Conservation (phyloP, 2,329 filamentous ascomycete species). For the Truncatella angustata region DNA sequence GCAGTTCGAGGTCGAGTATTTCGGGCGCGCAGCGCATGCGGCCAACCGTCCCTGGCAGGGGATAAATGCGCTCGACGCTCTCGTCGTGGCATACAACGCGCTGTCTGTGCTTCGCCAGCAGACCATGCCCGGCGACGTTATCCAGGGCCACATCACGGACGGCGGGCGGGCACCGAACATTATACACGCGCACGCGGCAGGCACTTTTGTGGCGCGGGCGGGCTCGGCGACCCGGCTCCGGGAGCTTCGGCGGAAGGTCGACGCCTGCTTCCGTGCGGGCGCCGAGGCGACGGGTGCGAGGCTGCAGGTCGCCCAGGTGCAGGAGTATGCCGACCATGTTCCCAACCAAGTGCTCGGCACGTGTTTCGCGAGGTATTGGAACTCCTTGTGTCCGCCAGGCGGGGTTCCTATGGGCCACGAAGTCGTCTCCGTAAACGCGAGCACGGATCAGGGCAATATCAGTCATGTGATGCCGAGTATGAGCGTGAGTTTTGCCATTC, state of each 20-base stretch:
- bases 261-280: constrained; percentile 46
- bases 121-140: constrained; percentile 47
- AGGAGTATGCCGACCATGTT: constrained; percentile 53
- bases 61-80: constrained; percentile 57
- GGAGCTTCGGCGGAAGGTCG: constrained; percentile 40
- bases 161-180: constrained; percentile 55
- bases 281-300: constrained; percentile 49
- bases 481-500: constrained; percentile 50
- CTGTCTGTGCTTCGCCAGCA: constrained; percentile 56
- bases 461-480: constrained; percentile 57
- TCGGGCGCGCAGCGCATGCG: constrained; percentile 55
- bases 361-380: constrained; percentile 45
- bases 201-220: constrained; percentile 29
- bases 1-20: constrained; percentile 49
- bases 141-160: constrained; percentile 51
- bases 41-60: constrained; percentile 57
- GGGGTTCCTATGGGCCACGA: constrained; percentile 35
- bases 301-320: constrained; percentile 39
- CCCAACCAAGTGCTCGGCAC: constrained; percentile 48
- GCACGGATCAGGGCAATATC: constrained; percentile 59
- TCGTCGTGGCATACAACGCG: constrained; percentile 47
- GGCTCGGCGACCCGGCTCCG: constrained; percentile 35
- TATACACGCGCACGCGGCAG: constrained; percentile 46
- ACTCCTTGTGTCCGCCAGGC: constrained; percentile 32
- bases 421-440: constrained; percentile 40